phyloP scores from a whole-genome alignment of 805 yeast genomes.

The Monosporozyma aquatica region DNA sequence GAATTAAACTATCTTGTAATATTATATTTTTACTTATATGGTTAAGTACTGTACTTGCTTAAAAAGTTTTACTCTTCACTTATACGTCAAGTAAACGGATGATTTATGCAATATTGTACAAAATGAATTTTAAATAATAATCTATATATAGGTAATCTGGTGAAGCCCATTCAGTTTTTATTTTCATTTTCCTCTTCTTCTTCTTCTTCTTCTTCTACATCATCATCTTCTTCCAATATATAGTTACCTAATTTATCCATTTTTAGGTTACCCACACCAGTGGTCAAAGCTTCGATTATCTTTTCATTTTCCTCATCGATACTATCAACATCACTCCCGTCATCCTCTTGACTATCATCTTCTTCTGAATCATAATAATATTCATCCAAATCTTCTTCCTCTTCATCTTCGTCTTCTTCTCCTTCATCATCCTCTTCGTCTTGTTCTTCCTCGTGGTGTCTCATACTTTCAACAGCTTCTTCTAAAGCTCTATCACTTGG shows the following conservation, averaged over 20 bases:
- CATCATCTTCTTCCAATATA: slow-evolving; percentile 41
- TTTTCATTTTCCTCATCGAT: slow-evolving; percentile 43
- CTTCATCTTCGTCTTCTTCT: slow-evolving; percentile 51
- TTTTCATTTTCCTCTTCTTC: too few relatives aligned
- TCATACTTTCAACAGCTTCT: slow-evolving; percentile 60
- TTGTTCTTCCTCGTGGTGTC: slow-evolving; percentile 32
- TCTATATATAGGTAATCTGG: too few relatives aligned
- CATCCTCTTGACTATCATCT: slow-evolving; percentile 26
- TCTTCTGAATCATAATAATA: slow-evolving; percentile 24
- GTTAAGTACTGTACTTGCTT: too few relatives aligned
- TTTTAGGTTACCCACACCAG: slow-evolving; percentile 56
- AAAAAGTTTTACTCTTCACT: too few relatives aligned
- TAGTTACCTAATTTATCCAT: slow-evolving; percentile 81
- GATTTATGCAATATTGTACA: too few relatives aligned
- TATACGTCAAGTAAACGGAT: too few relatives aligned
- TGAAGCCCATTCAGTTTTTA: too few relatives aligned
- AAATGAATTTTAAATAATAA: too few relatives aligned
- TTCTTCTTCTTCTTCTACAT: slow-evolving; percentile 6
- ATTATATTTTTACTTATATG: too few relatives aligned
- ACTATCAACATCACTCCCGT: slow-evolving; percentile 28
- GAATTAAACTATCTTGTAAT: too few relatives aligned
- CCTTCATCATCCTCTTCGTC: slow-evolving; percentile 24
- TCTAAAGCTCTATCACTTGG: slow-evolving; percentile 57
- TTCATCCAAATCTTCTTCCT: slow-evolving; percentile 34
- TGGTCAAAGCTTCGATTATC: slow-evolving; percentile 60